Evolutionary conservation across 2,329 filamentous ascomycete species (phyloP), one percentile per base, ranked within the genome.

Genomic region (Aspergillus sp.): DNA sequence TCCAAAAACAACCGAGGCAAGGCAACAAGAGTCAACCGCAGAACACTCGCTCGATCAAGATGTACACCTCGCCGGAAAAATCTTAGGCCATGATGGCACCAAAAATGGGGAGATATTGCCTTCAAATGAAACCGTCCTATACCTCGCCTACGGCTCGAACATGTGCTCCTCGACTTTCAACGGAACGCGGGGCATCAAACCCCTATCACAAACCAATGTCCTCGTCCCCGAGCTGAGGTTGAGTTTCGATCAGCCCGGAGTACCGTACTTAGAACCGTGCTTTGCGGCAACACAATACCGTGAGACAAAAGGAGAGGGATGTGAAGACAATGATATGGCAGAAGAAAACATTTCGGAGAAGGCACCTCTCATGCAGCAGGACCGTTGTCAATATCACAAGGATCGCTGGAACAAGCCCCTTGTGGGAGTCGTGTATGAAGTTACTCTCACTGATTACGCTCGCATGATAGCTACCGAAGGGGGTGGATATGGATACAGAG

Each of bases 341-440:
- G 43, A 12, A 27, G 6, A 36, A n/a, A 8, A 19, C 4, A 26
- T 51, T 6, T 53, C 49, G 13, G 68, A 72, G 49, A 70, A 70
- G 49, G 54, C 49, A 4, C 46, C 51, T 7, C 60, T 66, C 37
- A 50, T 67, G 38, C 45, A 31, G 37, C 40, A 12, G 37, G 60
- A 43, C 6, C 19, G 19, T 2, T 19, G 19, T 19, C 19, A 19
- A 19, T 28, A 44, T 11, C 37, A 47, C 29, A 76, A 77, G 51
- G 71, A 77, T 55, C 71, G 69, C 42, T 95, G 89, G 90, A 72
- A 82, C 50, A 90, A 90, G 58, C 88, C 88, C 5, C 77, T 98
- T 2, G 80, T 96, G 33, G 93, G 93, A 26, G 89, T 95, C 11
- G 93, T 97, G 4, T 98, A 98, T 70, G 90, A 97, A 70, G 88